Base-by-base conservation (phyloP, 495 filamentous ascomycete species). In the Talaromyces trachyspermus region DNA sequence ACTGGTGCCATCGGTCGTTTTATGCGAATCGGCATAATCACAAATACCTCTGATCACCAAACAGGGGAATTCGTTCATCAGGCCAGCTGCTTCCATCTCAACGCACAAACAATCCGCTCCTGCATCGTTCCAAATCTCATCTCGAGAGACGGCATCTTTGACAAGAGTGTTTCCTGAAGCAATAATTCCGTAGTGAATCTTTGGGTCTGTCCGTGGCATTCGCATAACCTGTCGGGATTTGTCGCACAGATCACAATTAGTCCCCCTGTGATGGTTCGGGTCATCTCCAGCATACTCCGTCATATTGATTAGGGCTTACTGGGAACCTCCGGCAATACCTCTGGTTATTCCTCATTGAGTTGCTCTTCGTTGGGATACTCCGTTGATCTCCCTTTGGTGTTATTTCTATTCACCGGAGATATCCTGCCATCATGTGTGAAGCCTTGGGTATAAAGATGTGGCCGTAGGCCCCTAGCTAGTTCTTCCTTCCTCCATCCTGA, bases 11-110 rank as follows among this genome's bases (percentile, higher is more conserved):
- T 24, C 49, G 29, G 5, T 60, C 45, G 49, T 64, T 63, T 65
- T 70, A 32, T 69, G 68, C n/a, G 57, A 55, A 45, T 71, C 66
- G 7, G 59, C 51, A 51, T 71, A 71, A 47, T 71, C 66, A 49
- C 57, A 62, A 17, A 68, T 62, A 2, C 68, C 68, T 42, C 62
- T 52, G 30, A 71, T 60, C 5, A 70, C 55, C 5, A 69, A 48
- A 47, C 63, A 69, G 47, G 43, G 58, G 36, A 66, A 60, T 15
- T 58, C 37, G 49, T 69, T 52, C 59, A 61, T 68, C 10, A n/a
- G n/a, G n/a, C n/a, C n/a, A n/a, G n/a, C n/a, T n/a, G n/a, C n/a
- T n/a, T n/a, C n/a, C n/a, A n/a, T 72, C 32, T 24, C 61, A 45
- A 53, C 64, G 52, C 45, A 64, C 24, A 48, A 48, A 26, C 48